These are phyloP conservation scores for Crataegus laevigata DNA, from an alignment of 306 rosid species.

Conservation along the genomic window DNA sequence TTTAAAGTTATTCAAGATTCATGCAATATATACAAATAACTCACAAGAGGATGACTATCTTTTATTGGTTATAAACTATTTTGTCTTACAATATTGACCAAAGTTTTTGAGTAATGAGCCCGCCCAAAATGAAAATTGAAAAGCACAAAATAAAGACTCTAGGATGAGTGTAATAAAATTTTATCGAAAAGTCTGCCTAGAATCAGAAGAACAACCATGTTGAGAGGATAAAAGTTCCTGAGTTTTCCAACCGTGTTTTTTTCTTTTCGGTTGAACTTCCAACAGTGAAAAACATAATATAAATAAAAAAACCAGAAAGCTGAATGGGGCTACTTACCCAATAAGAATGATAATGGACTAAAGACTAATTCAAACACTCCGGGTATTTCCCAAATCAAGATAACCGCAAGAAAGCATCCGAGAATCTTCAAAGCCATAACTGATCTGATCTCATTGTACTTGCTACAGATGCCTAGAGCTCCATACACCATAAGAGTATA, in stretches of 20 bases:
- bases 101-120: neutral
- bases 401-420: conserved; percentile 85
- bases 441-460: conserved; percentile 75
- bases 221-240: neutral
- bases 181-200: neutral
- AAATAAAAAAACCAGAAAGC: neutral
- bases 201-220: neutral
- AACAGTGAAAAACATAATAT: neutral
- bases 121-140: neutral
- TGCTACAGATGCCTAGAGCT: conserved; percentile 81
- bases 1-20: neutral
- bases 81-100: neutral
- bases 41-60: neutral
- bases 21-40: neutral
- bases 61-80: neutral
- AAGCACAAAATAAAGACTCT: neutral
- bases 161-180: neutral
- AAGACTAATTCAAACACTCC: conserved; percentile 77
- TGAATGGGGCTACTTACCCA: conserved; percentile 54
- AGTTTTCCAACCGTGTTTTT: neutral
- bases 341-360: conserved; percentile 66
- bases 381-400: conserved; percentile 93
- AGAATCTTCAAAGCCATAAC: conserved; percentile 76
- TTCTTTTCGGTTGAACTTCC: neutral
- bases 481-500: conserved; percentile 98